Evolutionary conservation across 1,284 basidiomycete genomes (phyloP), one percentile per base, ranked within the genome.

Genomic region (Lentinula novae-zelandiae): DNA sequence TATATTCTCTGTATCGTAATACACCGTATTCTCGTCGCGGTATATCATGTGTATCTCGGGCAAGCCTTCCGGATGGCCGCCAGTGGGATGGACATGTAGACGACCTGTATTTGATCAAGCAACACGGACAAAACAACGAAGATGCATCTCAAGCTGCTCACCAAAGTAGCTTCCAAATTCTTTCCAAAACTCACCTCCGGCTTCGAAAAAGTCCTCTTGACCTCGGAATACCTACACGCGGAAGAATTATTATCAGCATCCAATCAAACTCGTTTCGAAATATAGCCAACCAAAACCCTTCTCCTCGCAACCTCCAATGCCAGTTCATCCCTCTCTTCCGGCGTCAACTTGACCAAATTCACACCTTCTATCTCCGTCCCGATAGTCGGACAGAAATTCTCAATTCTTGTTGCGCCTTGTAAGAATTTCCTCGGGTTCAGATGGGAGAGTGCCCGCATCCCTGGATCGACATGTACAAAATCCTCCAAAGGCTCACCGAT

Each of bases 331-430:
- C 75, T 71, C 50, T 72, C 75, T 13, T 72, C 71, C 8, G 63
- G 63, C 4, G 71, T 74, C 15, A 83, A 72, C 58, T 73, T 53
- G 50, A 71, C 67, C 1, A 83, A 73, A 64, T 79, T 73, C 51
- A 82, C 66, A 15, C 81, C 81, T 9, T 69, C 67, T 38, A 83
- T 72, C 62, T 80, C 80, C n/a, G 76, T 73, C 12, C 81, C 82
- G 54, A 83, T 74, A 17, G 68, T 66, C 10, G 80, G 80, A 1
- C 75, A 75, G 15, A 80, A 64, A 52, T 73, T 64, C 15, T 63
- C 69, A 15, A 72, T 68, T 22, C 66, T 64, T 5, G 68, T 72
- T 0, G 72, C 73, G 10, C 63, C 63, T 7, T 66, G 61, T 15
- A 80, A 68, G 67, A 79, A 76, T 12, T 69, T 65, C 44, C 72